phyloP scores from a whole-genome alignment of 257 asterid genomes.

The Lantana camara region DNA sequence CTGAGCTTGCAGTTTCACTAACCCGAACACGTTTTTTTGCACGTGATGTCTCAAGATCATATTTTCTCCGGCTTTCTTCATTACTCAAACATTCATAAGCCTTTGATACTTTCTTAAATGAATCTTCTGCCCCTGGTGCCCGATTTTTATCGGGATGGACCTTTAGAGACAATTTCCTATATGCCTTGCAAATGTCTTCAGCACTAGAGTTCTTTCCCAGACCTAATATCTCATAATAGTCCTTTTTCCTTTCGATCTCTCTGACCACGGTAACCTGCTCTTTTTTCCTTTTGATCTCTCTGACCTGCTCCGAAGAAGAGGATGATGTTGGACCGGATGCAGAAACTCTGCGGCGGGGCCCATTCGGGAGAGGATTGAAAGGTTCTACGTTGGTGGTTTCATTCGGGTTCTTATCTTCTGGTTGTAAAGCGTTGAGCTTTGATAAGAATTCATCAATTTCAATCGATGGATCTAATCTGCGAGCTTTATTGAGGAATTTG shows the following conservation, averaged over 20 bases:
- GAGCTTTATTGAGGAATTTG: slow-evolving; percentile 81
- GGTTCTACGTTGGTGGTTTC: slow-evolving; percentile 33
- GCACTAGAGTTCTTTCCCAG: slow-evolving; percentile 64
- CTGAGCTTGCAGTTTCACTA: too few relatives aligned
- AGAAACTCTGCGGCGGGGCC: slow-evolving; percentile 67
- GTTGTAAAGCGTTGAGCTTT: too few relatives aligned
- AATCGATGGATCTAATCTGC: slow-evolving; percentile 72
- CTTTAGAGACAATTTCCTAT: too few relatives aligned
- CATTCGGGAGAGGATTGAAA: slow-evolving; percentile 35
- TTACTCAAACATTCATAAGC: slow-evolving; percentile 90
- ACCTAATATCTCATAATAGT: slow-evolving; percentile 87
- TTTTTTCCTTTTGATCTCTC: too few relatives aligned
- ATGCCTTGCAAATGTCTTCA: slow-evolving; percentile 83
- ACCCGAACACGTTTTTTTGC: too few relatives aligned
- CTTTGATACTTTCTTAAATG: slow-evolving; percentile 87
- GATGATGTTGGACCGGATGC: slow-evolving; percentile 42
- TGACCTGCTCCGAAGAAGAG: slow-evolving; percentile 57
- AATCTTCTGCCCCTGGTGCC: too few relatives aligned
- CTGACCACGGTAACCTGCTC: slow-evolving; percentile 62
- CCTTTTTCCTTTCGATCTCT: slow-evolving; percentile 78
- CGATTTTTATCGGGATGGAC: too few relatives aligned
- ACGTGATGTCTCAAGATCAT: too few relatives aligned
- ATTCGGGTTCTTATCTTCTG: too few relatives aligned
- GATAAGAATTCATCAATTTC: slow-evolving; percentile 55
- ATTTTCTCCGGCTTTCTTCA: slow-evolving; percentile 69